Base-by-base conservation (phyloP, 2,329 filamentous ascomycete genomes). In the Fusarium vanettenii region DNA sequence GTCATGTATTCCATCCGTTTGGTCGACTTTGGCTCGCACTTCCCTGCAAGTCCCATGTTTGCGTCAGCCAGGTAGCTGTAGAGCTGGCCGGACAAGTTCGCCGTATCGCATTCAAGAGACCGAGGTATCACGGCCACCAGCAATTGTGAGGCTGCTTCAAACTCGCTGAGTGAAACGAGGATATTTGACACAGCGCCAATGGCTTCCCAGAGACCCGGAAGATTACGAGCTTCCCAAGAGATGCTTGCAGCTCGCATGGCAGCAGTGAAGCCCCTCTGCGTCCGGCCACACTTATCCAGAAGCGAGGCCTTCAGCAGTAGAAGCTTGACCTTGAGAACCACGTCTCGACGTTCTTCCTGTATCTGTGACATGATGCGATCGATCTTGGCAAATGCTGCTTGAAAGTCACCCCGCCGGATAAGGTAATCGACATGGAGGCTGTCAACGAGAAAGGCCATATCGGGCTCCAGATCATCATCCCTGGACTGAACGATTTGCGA, bases 41-140 rank as follows among this genome's bases (percentile, higher is more conserved):
- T 79, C 39, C 94, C 92, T 0, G 94, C 94, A 71, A 94, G 84
- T 0, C 95, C 95, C 86, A 97, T 93, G 76, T 92, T 90, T 0
- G 94, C 92, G 80, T 98, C 95, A 0, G 90, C 93, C 4, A 97
- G 88, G 25, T 90, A 82, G 1, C 89, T 89, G 81, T 95, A 96
- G 20, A 95, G 87, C 25, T 86, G 87, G 0, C 92, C 95, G 0
- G 88, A 87, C 16, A 94, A 85, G 56, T 86, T 86, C 1, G 87
- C 85, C 56, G 93, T 90, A 61, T 92, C 90, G 60, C 90, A 90
- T 82, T 97, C 94, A 2, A 97, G 86, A 25, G 93, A 90, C 72
- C 95, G 92, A 5, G 95, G 95, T 69, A 97, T 87, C 10, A 94
- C 87, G 1, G 91, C 91, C 61, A 90, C 86, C 5, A 97, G 83